Evolutionary conservation across 2,329 filamentous ascomycete species (phyloP).

Genomic region (Fusarium nisikadoi): DNA sequence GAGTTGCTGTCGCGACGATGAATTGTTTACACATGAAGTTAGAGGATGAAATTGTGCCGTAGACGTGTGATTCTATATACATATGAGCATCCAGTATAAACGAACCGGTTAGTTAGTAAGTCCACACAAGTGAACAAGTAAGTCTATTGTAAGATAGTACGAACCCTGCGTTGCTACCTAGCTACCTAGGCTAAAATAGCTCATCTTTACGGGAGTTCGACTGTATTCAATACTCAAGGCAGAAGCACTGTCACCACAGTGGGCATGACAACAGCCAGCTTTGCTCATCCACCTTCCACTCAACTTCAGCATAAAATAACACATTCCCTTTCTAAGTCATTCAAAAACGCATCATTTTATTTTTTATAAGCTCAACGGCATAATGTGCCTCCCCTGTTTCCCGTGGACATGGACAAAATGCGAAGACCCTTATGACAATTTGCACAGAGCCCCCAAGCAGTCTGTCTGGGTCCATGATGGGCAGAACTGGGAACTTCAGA

Average conservation of each 20-base stretch:
- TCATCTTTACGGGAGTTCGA: neutral
- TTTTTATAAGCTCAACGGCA: fast-evolving
- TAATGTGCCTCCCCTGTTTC: slow-evolving; percentile 67
- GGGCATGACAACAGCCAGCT: neutral
- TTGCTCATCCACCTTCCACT: neutral
- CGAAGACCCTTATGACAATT: slow-evolving; percentile 51
- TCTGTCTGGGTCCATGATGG: slow-evolving; percentile 56
- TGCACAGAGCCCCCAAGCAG: slow-evolving; percentile 53
- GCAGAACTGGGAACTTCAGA: slow-evolving; percentile 51
- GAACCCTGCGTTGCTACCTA: neutral
- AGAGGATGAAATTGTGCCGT: neutral
- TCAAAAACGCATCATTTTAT: fast-evolving
- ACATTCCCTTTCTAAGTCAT: neutral
- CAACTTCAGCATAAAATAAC: slow-evolving; percentile 1
- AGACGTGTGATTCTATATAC: neutral
- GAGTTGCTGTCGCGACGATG: neutral
- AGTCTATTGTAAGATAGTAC: too few relatives aligned
- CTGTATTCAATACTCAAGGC: neutral
- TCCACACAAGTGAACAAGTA: neutral
- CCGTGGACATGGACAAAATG: slow-evolving; percentile 62
- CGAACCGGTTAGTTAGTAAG: neutral
- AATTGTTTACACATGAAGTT: neutral
- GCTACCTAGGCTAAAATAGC: neutral
- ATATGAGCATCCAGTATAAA: neutral
- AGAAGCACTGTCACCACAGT: slow-evolving; percentile 9